These are phyloP conservation scores for Yamagishiella unicocca DNA, from an alignment of 139 green algal genomes.

Conservation along the genomic window DNA sequence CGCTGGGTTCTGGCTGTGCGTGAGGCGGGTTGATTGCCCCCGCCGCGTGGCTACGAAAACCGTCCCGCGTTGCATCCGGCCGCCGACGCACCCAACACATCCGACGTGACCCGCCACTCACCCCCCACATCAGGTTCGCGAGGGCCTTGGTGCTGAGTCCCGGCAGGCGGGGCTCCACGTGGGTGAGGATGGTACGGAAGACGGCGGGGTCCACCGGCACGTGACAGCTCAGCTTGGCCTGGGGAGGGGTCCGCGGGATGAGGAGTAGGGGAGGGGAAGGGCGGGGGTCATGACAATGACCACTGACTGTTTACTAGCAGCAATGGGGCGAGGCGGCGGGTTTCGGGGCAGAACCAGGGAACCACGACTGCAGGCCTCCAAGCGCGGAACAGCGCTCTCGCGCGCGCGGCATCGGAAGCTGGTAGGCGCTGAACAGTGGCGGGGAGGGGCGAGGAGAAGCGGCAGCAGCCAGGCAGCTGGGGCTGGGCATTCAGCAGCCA, in stretches of 20 bases:
- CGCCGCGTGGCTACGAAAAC: too few species aligned
- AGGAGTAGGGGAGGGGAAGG: not conserved
- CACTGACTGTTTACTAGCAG: too few species aligned
- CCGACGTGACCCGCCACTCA: not conserved
- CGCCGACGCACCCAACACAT: not conserved
- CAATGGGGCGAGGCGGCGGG: not conserved
- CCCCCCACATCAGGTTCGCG: slow-evolving; percentile 58
- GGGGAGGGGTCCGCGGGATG: not conserved
- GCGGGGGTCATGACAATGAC: too few species aligned
- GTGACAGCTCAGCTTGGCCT: slow-evolving; percentile 36
- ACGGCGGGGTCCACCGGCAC: not conserved
- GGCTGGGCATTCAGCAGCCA: too few species aligned
- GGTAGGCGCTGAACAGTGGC: not conserved
- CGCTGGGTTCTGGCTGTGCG: too few species aligned
- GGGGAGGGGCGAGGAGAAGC: too few species aligned
- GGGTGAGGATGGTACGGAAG: slow-evolving; percentile 15
- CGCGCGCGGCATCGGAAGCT: not conserved
- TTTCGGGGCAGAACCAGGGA: not conserved
- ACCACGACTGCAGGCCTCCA: not conserved
- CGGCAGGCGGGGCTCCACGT: slow-evolving; percentile 18
- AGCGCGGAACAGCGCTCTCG: too few species aligned
- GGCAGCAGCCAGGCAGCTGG: too few species aligned
- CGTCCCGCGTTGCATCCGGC: too few species aligned
- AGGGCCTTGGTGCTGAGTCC: slow-evolving; percentile 38
- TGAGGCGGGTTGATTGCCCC: too few species aligned